Percentiles rank a stretch among this genome's conserved stretches.
Evolutionary conservation across 176 grass and related monocot genomes (phyloP).

Genomic region (Triticum timopheevii): DNA sequence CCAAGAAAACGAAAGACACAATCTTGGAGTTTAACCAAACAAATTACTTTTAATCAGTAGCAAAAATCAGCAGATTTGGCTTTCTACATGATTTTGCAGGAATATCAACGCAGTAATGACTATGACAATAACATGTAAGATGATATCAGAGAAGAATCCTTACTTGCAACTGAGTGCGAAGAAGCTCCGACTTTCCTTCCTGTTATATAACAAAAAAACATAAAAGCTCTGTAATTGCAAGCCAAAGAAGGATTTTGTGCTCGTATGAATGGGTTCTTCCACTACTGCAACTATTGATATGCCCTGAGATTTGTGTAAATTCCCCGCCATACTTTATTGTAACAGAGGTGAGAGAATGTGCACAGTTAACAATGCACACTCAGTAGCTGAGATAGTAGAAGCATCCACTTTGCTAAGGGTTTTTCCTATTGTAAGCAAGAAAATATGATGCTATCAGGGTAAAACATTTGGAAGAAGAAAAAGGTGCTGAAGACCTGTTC

Average conservation of each 20-base stretch:
- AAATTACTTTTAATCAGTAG: background rate
- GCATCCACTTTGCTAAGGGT: background rate
- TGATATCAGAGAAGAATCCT: constrained; percentile 31
- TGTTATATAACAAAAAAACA: constrained; percentile 39
- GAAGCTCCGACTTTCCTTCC: constrained; percentile 67
- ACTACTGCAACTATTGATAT: background rate
- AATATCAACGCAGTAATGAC: constrained; percentile 14
- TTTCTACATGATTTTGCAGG: background rate
- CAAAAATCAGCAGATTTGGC: background rate
- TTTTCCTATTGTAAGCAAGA: background rate
- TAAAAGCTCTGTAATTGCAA: constrained; percentile 18
- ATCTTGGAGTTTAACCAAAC: background rate
- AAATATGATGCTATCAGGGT: background rate
- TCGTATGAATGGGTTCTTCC: background rate
- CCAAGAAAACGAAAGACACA: background rate
- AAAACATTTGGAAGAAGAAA: constrained; percentile 29
- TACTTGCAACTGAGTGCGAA: constrained; percentile 74
- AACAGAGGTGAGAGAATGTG: background rate
- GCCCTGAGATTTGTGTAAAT: background rate
- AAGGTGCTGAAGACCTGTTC: constrained; percentile 66
- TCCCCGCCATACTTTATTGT: background rate
- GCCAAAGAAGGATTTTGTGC: background rate
- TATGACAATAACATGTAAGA: constrained; percentile 1
- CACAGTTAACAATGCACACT: background rate
- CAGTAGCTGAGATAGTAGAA: constrained; percentile 7